Evolutionary conservation across 176 grass and related monocot species (phyloP).

Genomic region (Aegilops longissima): DNA sequence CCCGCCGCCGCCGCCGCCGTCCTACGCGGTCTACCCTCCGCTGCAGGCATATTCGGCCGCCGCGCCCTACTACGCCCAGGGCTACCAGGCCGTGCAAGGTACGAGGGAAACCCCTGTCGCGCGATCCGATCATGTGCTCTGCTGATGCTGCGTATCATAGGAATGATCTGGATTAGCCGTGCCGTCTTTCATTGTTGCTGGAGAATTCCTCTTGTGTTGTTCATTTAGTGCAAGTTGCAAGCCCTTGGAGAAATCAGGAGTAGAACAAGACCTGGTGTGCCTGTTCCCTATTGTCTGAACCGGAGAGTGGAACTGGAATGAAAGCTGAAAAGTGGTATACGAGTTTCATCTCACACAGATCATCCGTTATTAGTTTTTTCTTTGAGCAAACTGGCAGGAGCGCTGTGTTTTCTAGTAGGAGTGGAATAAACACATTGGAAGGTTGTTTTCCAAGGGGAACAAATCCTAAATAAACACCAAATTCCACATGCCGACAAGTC

Average conservation of each 20-base stretch:
- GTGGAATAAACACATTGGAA: neutral
- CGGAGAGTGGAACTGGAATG: neutral
- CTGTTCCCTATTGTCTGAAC: neutral
- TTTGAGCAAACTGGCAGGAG: neutral
- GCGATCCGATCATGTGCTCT: neutral
- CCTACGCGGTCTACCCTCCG: slow-evolving; percentile 42
- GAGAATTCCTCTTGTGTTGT: neutral
- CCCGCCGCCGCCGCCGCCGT: slow-evolving; percentile 17
- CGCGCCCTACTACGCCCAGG: slow-evolving; percentile 61
- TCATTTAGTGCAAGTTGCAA: slow-evolving; percentile 5
- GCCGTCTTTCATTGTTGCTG: neutral
- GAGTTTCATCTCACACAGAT: neutral
- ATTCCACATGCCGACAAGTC: neutral
- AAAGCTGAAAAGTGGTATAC: neutral
- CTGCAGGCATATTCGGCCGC: slow-evolving; percentile 51
- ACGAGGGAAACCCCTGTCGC: neutral
- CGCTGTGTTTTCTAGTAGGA: neutral
- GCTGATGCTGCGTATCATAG: neutral
- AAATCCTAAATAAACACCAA: neutral
- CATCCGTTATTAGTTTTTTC: neutral
- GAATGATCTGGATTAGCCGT: neutral
- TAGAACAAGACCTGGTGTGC: neutral
- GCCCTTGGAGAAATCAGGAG: neutral
- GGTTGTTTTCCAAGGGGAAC: neutral
- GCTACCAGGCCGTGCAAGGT: slow-evolving; percentile 79